Conservation (phyloP, 306 rosid species). For the Glycyrrhiza uralensis region DNA sequence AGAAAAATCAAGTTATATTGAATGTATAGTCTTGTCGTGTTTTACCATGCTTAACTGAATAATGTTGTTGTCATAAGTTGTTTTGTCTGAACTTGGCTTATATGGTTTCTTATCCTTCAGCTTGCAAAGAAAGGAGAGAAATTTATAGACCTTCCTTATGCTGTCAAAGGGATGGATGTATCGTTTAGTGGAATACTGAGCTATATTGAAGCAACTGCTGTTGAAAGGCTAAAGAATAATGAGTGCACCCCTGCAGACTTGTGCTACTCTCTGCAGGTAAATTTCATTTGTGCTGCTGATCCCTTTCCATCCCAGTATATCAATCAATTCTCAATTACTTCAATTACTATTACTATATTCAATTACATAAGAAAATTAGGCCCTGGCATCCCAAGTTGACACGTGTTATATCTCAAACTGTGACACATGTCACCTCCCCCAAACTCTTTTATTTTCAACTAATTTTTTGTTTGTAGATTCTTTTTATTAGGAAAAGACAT, state of each 20-base stretch:
- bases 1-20: background rate
- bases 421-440: too few relatives aligned
- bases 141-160: conserved; percentile 84
- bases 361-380: too few relatives aligned
- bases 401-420: too few relatives aligned
- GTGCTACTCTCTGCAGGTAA: conserved; percentile 92
- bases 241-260: conserved; percentile 94
- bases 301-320: background rate
- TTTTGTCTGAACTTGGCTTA: conserved; percentile 4
- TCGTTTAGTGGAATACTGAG: conserved; percentile 90
- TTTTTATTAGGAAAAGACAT: too few relatives aligned
- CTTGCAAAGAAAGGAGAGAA: conserved; percentile 86
- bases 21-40: background rate
- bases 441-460: too few relatives aligned
- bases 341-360: too few relatives aligned
- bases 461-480: too few relatives aligned
- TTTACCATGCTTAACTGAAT: background rate
- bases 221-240: conserved; percentile 63
- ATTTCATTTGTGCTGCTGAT: background rate
- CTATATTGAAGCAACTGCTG: conserved; percentile 84
- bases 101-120: conserved; percentile 36
- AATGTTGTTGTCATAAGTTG: background rate
- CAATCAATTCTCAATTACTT: too few relatives aligned
- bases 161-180: conserved; percentile 93
- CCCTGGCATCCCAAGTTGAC: too few relatives aligned